phyloP scores from a whole-genome alignment of 352 stramenopile species.

The Globisporangium echinulatum region DNA sequence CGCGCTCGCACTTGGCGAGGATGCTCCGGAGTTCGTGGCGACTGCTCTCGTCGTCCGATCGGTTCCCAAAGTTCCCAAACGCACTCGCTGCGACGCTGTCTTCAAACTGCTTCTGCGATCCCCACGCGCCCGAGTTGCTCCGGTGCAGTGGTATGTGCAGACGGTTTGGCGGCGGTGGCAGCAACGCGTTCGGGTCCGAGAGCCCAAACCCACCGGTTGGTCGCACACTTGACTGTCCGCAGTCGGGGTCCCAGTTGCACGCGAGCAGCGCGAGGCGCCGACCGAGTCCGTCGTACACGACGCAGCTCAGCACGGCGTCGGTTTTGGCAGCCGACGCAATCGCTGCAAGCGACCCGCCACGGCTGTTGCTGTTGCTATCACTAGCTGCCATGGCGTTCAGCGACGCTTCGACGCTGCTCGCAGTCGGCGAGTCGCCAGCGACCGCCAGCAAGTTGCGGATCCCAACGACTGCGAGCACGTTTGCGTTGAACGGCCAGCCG shows the following conservation, averaged over 20 bases:
- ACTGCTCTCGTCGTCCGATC: slow-evolving; percentile 40
- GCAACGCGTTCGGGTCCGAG: slow-evolving; percentile 22
- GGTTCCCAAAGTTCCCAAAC: slow-evolving; percentile 25
- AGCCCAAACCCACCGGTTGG: slow-evolving; percentile 3
- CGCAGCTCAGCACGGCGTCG: slow-evolving; percentile 60
- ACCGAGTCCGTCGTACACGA: slow-evolving; percentile 69
- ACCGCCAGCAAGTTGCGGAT: slow-evolving; percentile 59
- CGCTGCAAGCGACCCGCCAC: slow-evolving; percentile 15
- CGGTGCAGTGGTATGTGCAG: slow-evolving; percentile 33
- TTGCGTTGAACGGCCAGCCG: slow-evolving; percentile 68
- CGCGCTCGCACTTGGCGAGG: slow-evolving; percentile 50
- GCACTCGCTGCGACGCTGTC: slow-evolving; percentile 16
- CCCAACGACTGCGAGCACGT: slow-evolving; percentile 48
- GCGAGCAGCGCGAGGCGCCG: slow-evolving; percentile 60
- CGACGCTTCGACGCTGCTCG: slow-evolving; percentile 8
- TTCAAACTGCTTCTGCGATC: slow-evolving; percentile 51
- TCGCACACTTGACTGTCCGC: slow-evolving; percentile 24
- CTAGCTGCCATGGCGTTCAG: slow-evolving; percentile 4
- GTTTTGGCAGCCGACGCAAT: slow-evolving; percentile 51
- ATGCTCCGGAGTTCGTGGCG: slow-evolving; percentile 58
- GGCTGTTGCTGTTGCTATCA: too few species aligned
- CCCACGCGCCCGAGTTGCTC: slow-evolving; percentile 65
- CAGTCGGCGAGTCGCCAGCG: slow-evolving; percentile 12
- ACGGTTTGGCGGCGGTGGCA: not conserved
- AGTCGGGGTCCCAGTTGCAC: slow-evolving; percentile 83